Percentiles rank a stretch among this genome's conserved stretches.
Evolutionary conservation across 306 rosid species (phyloP).

Genomic region (Citrullus mucosospermus): DNA sequence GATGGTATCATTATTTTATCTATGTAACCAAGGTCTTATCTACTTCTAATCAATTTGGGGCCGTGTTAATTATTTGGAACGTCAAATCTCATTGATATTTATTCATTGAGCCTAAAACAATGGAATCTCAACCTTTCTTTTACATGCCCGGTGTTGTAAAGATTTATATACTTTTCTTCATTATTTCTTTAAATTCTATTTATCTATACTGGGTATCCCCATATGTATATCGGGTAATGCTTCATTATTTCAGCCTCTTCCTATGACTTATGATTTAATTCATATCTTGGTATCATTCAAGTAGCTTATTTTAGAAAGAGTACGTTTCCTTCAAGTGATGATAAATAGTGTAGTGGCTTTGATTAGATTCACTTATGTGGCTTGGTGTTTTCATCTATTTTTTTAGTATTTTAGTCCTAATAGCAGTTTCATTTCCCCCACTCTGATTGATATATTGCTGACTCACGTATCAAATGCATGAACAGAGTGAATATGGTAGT

Average conservation of each 20-base stretch:
- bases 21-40: not conserved
- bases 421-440: not conserved
- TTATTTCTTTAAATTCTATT: not conserved
- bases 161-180: not conserved
- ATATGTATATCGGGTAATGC: not conserved
- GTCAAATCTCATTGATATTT: not conserved
- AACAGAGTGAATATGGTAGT: slow-evolving; percentile 11
- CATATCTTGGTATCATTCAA: not conserved
- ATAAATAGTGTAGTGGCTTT: not conserved
- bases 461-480: slow-evolving; percentile 7
- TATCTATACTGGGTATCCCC: not conserved
- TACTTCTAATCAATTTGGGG: not conserved
- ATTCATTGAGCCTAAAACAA: not conserved
- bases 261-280: not conserved
- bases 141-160: not conserved
- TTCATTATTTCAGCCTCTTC: not conserved
- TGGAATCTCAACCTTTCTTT: not conserved
- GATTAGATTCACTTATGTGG: not conserved
- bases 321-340: not conserved
- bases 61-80: not conserved
- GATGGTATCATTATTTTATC: not conserved
- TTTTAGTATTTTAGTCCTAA: not conserved
- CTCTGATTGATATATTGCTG: not conserved
- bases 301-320: not conserved
- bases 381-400: not conserved